Conservation (phyloP, 805 yeast genomes). For the Candida cerambycidarum region DNA sequence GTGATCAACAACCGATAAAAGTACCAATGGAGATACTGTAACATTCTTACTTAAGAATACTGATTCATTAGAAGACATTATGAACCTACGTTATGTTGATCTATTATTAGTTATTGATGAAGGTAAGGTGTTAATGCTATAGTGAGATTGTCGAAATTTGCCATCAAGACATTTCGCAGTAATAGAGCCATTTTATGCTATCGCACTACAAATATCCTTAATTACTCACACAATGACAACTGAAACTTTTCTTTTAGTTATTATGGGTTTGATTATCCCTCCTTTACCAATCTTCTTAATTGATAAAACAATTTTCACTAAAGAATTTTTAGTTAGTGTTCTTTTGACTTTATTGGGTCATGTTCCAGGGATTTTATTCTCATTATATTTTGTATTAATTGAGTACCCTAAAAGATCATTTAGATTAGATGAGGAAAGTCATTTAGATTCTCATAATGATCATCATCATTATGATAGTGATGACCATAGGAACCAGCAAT, state of each 20-base stretch:
- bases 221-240: slow-evolving; percentile 7
- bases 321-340: slow-evolving; percentile 32
- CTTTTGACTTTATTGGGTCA: slow-evolving; percentile 34
- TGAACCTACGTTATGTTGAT: background rate
- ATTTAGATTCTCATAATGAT: background rate
- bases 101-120: background rate
- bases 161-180: slow-evolving; percentile 8
- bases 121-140: background rate
- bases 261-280: slow-evolving; percentile 35
- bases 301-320: slow-evolving; percentile 29
- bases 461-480: background rate
- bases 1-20: slow-evolving; percentile 93
- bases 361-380: slow-evolving; percentile 33
- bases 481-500: background rate
- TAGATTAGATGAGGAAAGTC: slow-evolving; percentile 21
- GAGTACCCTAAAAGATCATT: slow-evolving; percentile 15
- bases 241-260: slow-evolving; percentile 26
- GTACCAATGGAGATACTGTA: slow-evolving; percentile 92
- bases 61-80: slow-evolving; percentile 31
- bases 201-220: too few species aligned
- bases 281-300: slow-evolving; percentile 39
- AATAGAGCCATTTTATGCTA: too few species aligned
- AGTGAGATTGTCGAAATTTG: slow-evolving; percentile 6
- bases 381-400: slow-evolving; percentile 27
- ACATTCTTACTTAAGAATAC: slow-evolving; percentile 55